Evolutionary conservation across 148 eudicot genomes (phyloP), one percentile per base, ranked within the genome.

Genomic region (Camellia japonica): DNA sequence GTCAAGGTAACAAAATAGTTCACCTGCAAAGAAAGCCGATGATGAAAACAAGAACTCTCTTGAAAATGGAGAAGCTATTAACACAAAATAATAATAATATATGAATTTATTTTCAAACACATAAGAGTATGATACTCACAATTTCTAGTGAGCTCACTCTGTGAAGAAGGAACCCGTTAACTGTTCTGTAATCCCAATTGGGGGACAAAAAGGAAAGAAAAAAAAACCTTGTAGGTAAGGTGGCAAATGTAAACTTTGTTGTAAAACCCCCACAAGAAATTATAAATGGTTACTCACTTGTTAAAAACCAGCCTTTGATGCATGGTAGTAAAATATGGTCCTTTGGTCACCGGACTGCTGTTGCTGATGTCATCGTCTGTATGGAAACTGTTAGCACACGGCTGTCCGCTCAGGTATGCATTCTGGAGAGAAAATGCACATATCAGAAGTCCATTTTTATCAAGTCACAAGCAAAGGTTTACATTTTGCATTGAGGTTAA

Each of bases 151-250:
- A 71, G 88, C 81, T 84, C 58, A 87, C 86, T 82, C 83, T 88
- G 73, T 91, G 94, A 59, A 91, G 85, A 74, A 91, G 90, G 70
- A 91, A 91, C 3, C 87, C 90, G 74, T 84, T 69, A 20, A 41
- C 78, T 7, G 18, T 49, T 54, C 86, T 75, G 74, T 41, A 72
- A 79, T 68, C 75, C 55, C 71, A n/a, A 63, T 12, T n/a, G 49
- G 72, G 19, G 0, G 3, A 43, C 10, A 43, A 71, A 51, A 55
- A 23, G 23, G 23, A 23, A 23, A 23, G 23, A 42, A 42, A 4
- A 19, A 30, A 52, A 30, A 30, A 30, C 38, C 38, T 41, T 16
- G 68, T 49, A 79, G 49, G 8, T 13, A 18, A 62, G 46, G 47
- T 11, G 19, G 51, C 55, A 67, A 9, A 14, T 54, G 5, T 41